These are phyloP conservation scores for Sisymbrium altissimum DNA, from an alignment of 345 rosid species.

Conservation along the genomic window DNA sequence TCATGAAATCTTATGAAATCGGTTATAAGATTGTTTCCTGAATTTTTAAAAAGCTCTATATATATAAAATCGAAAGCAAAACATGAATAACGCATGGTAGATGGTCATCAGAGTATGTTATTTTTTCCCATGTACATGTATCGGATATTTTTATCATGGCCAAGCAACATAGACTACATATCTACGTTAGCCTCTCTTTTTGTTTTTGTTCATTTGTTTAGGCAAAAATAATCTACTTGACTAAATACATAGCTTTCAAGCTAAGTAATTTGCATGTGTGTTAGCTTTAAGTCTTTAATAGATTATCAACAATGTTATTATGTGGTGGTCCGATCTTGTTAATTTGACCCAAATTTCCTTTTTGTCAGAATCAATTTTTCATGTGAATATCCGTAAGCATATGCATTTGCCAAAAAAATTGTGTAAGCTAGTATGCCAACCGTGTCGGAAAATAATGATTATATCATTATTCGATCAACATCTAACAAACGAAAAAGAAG, in stretches of 20 bases:
- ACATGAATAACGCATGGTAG: not conserved
- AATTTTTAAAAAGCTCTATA: too few relatives aligned
- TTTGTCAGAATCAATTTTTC: not conserved
- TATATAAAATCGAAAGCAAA: too few relatives aligned
- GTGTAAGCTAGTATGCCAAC: not conserved
- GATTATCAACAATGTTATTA: conserved; percentile 23
- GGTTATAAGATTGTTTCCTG: too few relatives aligned
- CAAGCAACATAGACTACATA: conserved; percentile 4
- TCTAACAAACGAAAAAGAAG: not conserved
- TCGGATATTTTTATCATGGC: not conserved
- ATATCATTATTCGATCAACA: too few relatives aligned
- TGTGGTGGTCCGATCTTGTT: conserved; percentile 11
- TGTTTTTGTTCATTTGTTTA: too few relatives aligned
- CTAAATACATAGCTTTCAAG: not conserved
- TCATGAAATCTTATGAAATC: too few relatives aligned
- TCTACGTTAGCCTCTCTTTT: conserved; percentile 1
- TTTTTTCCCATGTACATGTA: not conserved
- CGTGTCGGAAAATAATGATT: too few relatives aligned
- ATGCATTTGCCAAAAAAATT: not conserved
- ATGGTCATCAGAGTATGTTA: not conserved
- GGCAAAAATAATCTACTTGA: too few relatives aligned
- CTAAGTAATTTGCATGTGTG: not conserved
- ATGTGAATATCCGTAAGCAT: not conserved
- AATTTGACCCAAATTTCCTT: conserved; percentile 1
- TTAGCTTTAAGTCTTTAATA: conserved; percentile 2